phyloP scores from a whole-genome alignment of 495 filamentous ascomycete genomes.

The Paragyromitra xinjiangensis region DNA sequence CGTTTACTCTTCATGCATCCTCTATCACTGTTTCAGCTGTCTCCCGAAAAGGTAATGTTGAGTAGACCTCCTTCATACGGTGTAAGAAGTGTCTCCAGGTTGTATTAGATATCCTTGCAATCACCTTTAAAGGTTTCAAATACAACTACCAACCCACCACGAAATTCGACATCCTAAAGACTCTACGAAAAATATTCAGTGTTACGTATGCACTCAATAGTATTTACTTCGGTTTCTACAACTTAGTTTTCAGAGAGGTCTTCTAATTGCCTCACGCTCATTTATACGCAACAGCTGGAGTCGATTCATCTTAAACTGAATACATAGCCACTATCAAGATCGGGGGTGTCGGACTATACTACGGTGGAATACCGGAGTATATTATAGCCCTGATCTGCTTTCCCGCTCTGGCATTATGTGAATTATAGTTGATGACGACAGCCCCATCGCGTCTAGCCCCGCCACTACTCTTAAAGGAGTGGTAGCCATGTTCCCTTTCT shows the following conservation, averaged over 20 bases:
- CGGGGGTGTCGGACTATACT: constrained; percentile 19
- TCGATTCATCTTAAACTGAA: constrained; percentile 23
- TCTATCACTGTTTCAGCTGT: constrained; percentile 17
- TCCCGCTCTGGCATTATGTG: neutral
- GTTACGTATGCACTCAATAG: neutral
- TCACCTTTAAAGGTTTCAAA: constrained; percentile 28
- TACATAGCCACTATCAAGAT: constrained; percentile 29
- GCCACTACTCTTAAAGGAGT: constrained; percentile 26
- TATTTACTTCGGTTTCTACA: neutral
- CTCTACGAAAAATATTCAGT: neutral
- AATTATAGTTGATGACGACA: neutral
- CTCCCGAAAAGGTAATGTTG: constrained; percentile 14
- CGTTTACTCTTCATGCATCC: constrained; percentile 1
- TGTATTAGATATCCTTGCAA: constrained; percentile 22
- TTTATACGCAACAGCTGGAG: constrained; percentile 37
- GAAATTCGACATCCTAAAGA: neutral
- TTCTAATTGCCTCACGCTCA: constrained; percentile 38
- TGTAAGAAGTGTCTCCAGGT: constrained; percentile 14
- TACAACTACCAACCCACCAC: constrained; percentile 24
- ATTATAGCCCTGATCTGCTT: neutral
- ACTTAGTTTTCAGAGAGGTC: constrained; percentile 1
- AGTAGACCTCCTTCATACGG: constrained; percentile 21
- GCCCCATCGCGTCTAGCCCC: constrained; percentile 13
- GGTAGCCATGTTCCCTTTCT: constrained; percentile 16
- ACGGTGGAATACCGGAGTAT: neutral